A percentile compares a stretch with the other conserved stretches of the same genome.
Evolutionary conservation across 768 basidiomycete species (phyloP).

Genomic region (Phylloporus scabripes): DNA sequence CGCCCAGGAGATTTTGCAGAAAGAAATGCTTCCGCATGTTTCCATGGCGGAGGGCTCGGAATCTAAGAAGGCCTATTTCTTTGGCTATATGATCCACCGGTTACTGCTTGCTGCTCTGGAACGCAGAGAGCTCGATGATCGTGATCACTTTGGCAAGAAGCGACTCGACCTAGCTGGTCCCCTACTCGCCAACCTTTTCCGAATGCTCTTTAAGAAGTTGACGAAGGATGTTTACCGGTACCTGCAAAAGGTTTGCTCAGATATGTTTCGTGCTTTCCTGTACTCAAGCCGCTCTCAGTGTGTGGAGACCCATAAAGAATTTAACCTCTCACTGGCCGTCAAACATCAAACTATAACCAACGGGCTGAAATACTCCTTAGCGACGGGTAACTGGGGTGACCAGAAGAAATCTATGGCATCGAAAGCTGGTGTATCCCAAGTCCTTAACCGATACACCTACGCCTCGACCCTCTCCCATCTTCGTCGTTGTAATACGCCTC

Average conservation of each 20-base stretch:
- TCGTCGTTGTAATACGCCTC: constrained; percentile 95
- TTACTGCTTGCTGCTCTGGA: constrained; percentile 90
- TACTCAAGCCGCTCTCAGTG: constrained; percentile 50
- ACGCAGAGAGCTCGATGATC: constrained; percentile 93
- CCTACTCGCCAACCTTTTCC: constrained; percentile 91
- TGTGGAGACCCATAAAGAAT: constrained; percentile 93
- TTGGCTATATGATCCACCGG: constrained; percentile 99
- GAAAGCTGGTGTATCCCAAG: constrained; percentile 98
- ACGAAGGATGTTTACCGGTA: constrained; percentile 97
- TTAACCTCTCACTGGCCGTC: constrained; percentile 85
- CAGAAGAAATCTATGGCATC: constrained; percentile 98
- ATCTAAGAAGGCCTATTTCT: constrained; percentile 98
- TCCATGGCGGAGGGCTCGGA: constrained; percentile 95
- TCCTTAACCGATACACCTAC: constrained; percentile 97
- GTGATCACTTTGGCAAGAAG: constrained; percentile 99
- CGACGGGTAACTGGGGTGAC: constrained; percentile 99
- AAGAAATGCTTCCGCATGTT: constrained; percentile 97
- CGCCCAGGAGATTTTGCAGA: constrained; percentile 96
- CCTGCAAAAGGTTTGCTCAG: constrained; percentile 76
- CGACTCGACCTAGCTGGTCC: constrained; percentile 95
- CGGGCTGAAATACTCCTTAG: constrained; percentile 94
- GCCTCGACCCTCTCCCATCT: constrained; percentile 97
- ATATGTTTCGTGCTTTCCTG: not conserved
- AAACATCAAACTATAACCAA: constrained; percentile 98
- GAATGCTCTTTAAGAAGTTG: constrained; percentile 94